These are phyloP conservation scores for Peronospora farinosa DNA, from an alignment of 352 stramenopile genomes.

Conservation along the genomic window DNA sequence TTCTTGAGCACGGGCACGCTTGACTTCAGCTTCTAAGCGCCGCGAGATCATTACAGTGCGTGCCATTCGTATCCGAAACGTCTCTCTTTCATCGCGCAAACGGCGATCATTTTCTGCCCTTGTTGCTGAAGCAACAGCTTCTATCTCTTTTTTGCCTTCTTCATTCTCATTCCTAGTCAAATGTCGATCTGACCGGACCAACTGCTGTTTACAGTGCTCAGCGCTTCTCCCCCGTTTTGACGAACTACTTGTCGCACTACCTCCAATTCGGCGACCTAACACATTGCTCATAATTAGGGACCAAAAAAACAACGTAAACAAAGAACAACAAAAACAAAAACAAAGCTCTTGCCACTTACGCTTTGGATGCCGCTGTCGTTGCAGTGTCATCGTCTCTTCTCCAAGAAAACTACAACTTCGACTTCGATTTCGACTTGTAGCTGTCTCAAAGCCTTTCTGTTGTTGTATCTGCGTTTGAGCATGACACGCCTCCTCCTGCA, in stretches of 20 bases:
- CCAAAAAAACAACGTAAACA: no score
- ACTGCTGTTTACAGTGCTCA: conserved; percentile 1
- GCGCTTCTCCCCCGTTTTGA: conserved; percentile 12
- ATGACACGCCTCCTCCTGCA: conserved; percentile 16
- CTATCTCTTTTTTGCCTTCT: conserved; percentile 14
- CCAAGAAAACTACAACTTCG: conserved; percentile 15
- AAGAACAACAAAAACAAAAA: background rate
- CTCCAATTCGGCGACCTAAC: conserved; percentile 13
- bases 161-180: conserved; percentile 12
- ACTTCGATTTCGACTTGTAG: background rate
- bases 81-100: conserved; percentile 33
- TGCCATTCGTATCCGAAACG: conserved; percentile 64
- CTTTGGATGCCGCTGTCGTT: conserved; percentile 17
- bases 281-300: background rate
- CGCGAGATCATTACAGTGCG: conserved; percentile 43
- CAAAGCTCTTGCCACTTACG: conserved; percentile 15
- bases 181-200: background rate
- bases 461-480: conserved; percentile 39
- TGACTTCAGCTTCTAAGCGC: conserved; percentile 33
- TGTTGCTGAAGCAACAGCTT: conserved; percentile 1
- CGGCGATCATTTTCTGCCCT: conserved; percentile 19
- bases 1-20: conserved; percentile 29
- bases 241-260: background rate
- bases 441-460: conserved; percentile 3
- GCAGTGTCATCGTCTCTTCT: conserved; percentile 20